Evolutionary conservation across 1,284 basidiomycete genomes (phyloP).

Genomic region (Filobasidium uniguttulatum): DNA sequence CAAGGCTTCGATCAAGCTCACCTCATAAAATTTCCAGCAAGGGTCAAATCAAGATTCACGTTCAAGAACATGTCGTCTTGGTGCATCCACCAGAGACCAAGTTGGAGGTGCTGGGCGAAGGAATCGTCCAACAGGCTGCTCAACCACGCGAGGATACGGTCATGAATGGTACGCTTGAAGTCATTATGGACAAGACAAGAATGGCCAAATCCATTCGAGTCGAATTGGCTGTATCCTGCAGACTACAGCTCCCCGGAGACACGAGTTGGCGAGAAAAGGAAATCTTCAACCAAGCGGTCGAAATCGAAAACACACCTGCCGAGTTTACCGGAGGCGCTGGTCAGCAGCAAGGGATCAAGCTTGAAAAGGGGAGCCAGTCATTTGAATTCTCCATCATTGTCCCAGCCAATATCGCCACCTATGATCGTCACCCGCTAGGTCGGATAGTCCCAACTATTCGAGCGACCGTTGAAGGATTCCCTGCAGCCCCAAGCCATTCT

Average conservation of each 20-base stretch:
- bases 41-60: conserved; percentile 12
- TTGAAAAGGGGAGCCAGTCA: conserved; percentile 16
- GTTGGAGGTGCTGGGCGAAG: conserved; percentile 6
- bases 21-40: conserved; percentile 12
- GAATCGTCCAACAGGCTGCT: conserved; percentile 13
- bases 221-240: conserved; percentile 7
- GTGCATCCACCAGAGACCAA: conserved; percentile 12
- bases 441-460: conserved; percentile 9
- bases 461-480: conserved; percentile 13
- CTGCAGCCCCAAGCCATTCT: neutral
- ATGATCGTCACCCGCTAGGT: conserved; percentile 14
- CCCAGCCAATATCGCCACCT: conserved; percentile 13
- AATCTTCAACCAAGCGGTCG: conserved; percentile 8
- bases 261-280: conserved; percentile 2
- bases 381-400: conserved; percentile 15
- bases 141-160: conserved; percentile 31
- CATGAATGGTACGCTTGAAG: conserved; percentile 28
- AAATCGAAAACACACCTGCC: neutral
- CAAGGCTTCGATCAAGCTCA: neutral
- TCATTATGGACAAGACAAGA: conserved; percentile 31
- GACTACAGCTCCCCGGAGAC: conserved; percentile 10
- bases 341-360: conserved; percentile 10
- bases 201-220: conserved; percentile 29
- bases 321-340: conserved; percentile 10
- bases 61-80: conserved; percentile 10